phyloP scores from a whole-genome alignment of 495 filamentous ascomycete species.

The Penicillium desertorum region DNA sequence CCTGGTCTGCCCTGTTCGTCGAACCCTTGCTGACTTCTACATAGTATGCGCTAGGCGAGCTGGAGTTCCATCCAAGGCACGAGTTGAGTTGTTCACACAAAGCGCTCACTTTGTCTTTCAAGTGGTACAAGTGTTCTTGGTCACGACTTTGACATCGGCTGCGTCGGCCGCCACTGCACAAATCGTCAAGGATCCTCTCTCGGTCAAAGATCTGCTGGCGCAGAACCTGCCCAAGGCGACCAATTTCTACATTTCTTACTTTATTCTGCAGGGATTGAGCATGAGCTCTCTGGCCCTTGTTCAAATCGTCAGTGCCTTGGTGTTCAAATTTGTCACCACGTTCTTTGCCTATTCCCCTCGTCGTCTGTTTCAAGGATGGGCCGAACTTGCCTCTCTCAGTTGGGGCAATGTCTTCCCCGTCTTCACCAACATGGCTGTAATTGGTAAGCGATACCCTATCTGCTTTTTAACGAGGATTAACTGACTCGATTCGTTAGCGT shows the following conservation, averaged over 20 bases:
- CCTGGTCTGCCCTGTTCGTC: background rate
- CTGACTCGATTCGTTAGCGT: constrained; percentile 37
- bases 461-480: background rate
- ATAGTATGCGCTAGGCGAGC: constrained; percentile 68
- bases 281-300: constrained; percentile 70
- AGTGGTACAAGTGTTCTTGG: constrained; percentile 86
- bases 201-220: constrained; percentile 64
- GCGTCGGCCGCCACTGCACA: constrained; percentile 64
- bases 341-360: constrained; percentile 63
- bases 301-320: constrained; percentile 67
- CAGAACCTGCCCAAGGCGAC: constrained; percentile 73
- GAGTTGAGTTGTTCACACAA: constrained; percentile 82
- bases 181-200: constrained; percentile 64
- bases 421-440: constrained; percentile 84
- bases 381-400: constrained; percentile 57
- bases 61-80: constrained; percentile 71
- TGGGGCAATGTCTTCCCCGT: constrained; percentile 88
- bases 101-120: constrained; percentile 91
- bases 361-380: constrained; percentile 62
- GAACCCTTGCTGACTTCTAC: constrained; percentile 19
- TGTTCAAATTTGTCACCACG: constrained; percentile 73
- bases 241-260: constrained; percentile 91
- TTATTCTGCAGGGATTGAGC: constrained; percentile 81
- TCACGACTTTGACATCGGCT: constrained; percentile 74
- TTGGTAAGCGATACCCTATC: constrained; percentile 48